Evolutionary conservation across 208 protist genomes (phyloP).

Genomic region (Wallacemonas collosoma): DNA sequence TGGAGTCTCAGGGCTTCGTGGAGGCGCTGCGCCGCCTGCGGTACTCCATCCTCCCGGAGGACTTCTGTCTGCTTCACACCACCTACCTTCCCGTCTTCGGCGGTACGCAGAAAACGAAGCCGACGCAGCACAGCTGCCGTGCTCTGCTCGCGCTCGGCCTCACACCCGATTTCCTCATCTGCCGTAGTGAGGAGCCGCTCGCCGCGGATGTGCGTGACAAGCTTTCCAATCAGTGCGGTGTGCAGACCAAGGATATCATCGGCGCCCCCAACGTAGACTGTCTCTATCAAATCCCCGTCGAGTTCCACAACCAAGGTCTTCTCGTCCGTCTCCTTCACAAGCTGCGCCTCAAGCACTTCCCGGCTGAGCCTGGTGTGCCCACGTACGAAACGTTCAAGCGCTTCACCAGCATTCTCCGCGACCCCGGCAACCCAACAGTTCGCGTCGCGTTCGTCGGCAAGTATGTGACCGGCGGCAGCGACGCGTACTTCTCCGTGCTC

Average conservation of each 20-base stretch:
- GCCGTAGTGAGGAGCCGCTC: conserved; percentile 93
- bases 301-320: conserved; percentile 91
- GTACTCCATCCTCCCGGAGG: conserved; percentile 75
- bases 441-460: conserved; percentile 99
- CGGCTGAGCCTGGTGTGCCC: conserved; percentile 60
- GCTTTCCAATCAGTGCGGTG: conserved; percentile 97
- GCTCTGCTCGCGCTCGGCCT: conserved; percentile 96
- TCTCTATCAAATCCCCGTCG: conserved; percentile 95
- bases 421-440: conserved; percentile 80
- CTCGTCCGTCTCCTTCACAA: conserved; percentile 78
- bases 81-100: conserved; percentile 91
- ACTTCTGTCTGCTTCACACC: conserved; percentile 90
- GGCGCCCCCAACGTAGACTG: conserved; percentile 96
- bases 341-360: conserved; percentile 52
- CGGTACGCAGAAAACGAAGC: conserved; percentile 99
- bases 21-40: conserved; percentile 96
- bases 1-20: conserved; percentile 99
- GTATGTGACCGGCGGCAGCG: conserved; percentile 94
- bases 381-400: conserved; percentile 78
- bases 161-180: conserved; percentile 98
- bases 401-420: conserved; percentile 69
- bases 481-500: conserved; percentile 98
- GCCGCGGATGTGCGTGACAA: conserved; percentile 86
- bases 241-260: conserved; percentile 94
- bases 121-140: conserved; percentile 97